Evolutionary conservation across 1,284 basidiomycete species (phyloP), one percentile per base, ranked within the genome.

Genomic region (Cryptococcus jaspeensis): DNA sequence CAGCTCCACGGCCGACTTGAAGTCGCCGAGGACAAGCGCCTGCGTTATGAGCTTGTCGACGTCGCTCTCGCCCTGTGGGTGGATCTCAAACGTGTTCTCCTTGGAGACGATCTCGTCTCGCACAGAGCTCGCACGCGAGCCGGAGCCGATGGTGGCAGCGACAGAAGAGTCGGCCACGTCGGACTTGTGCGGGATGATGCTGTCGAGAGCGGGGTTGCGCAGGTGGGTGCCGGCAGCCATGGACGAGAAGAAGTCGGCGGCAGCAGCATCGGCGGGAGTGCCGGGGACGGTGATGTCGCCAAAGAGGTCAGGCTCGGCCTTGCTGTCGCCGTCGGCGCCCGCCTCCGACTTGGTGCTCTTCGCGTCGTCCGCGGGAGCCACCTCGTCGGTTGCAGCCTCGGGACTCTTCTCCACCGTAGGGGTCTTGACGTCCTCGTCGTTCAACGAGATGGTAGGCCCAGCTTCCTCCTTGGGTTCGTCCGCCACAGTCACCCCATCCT

Each of bases 1-100:
- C 7, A 99, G 81, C 11, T 90, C 87, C 16, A 99, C 95, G 1
- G 95, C 95, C 20, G 87, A 90, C 64, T 87, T 84, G 66, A 98
- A 97, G 77, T 99, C 95, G 38, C 95, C 95, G 9, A 98, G 82
- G 1, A 99, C 91, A 35, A 98, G 82, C 1, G 95, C 90, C 68
- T 92, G 91, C 1, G 95, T 97, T 64, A 99, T 84, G 28, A 98
- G 82, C 32, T 86, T 83, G 71, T 98, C 94, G 0, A 87, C 87
- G 60, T 96, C 90, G 3, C 88, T 88, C 76, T 94, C 92, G 50
- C 93, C 90, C 6, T 81, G 72, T 0, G 94, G 92, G 71, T 96
- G 96, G 64, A 98, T 96, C 73, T 83, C 86, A 84, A 98, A 99
- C 0, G 87, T 89, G 68, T 88, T 89, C 54, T 75, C 73, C 61